Evolutionary conservation across 2,329 filamentous ascomycete genomes (phyloP).

Genomic region (Apiospora aurea): DNA sequence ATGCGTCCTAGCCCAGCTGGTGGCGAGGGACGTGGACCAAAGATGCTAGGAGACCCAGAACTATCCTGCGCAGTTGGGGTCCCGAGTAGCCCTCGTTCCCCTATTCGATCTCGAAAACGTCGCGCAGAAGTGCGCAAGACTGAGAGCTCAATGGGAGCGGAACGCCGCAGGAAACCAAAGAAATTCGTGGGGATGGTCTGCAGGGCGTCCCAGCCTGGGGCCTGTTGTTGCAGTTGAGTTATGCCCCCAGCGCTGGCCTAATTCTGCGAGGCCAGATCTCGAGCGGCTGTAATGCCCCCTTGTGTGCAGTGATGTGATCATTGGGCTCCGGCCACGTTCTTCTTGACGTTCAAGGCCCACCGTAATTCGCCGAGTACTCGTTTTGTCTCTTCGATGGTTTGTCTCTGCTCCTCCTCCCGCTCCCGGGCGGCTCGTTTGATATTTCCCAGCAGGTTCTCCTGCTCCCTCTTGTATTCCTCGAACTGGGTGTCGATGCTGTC

Average conservation of each 20-base stretch:
- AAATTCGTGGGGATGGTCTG: background rate
- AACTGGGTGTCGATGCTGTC: constrained; percentile 66
- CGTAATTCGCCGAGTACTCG: constrained; percentile 71
- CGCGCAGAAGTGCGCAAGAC: background rate
- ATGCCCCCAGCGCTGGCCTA: background rate
- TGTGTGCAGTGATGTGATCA: constrained; percentile 10
- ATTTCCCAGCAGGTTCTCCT: constrained; percentile 65
- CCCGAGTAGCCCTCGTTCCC: background rate
- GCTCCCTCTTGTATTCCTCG: constrained; percentile 68
- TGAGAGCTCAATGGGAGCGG: background rate
- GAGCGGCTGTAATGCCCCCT: background rate
- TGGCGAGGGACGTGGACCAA: background rate
- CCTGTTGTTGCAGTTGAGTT: background rate
- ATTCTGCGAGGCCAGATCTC: background rate
- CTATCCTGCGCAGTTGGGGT: background rate
- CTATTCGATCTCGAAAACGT: background rate
- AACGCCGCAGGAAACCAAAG: background rate
- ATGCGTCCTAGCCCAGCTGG: background rate
- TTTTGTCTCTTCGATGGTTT: constrained; percentile 63
- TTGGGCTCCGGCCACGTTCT: constrained; percentile 61
- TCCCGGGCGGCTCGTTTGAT: constrained; percentile 65
- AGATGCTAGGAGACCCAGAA: background rate
- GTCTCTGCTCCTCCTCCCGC: constrained; percentile 68
- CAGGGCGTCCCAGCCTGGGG: too few species aligned
- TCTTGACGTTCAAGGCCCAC: constrained; percentile 75